These are phyloP conservation scores for Dipteronia dyeriana DNA, from an alignment of 345 rosid genomes.

Conservation along the genomic window DNA sequence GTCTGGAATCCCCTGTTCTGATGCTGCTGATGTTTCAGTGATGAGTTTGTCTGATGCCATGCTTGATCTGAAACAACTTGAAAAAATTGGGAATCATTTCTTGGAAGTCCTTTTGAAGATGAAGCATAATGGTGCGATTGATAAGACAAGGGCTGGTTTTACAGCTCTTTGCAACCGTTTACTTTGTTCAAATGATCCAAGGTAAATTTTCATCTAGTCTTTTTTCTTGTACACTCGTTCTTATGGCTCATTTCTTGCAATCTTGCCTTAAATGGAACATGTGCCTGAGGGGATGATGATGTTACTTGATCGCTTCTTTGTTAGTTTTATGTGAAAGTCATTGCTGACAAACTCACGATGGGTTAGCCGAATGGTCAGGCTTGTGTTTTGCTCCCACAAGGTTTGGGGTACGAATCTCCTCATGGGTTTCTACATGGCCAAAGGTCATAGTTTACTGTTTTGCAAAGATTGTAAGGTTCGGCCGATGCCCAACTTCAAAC, in stretches of 20 bases:
- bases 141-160: slow-evolving; percentile 97
- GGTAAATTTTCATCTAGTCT: slow-evolving; percentile 38
- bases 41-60: slow-evolving; percentile 38
- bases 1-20: slow-evolving; percentile 32
- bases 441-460: no score
- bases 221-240: slow-evolving; percentile 2
- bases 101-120: slow-evolving; percentile 92
- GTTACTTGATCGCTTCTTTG: neutral
- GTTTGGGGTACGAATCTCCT: no score
- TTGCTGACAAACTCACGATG: neutral
- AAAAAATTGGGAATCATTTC: slow-evolving; percentile 87
- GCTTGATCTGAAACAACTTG: slow-evolving; percentile 83
- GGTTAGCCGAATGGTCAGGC: no score
- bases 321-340: neutral
- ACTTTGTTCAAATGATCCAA: slow-evolving; percentile 87
- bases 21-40: slow-evolving; percentile 31
- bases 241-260: slow-evolving; percentile 8
- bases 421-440: no score
- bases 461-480: no score
- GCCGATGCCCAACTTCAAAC: no score
- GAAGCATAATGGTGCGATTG: slow-evolving; percentile 99
- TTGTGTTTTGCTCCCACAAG: no score
- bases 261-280: neutral
- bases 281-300: neutral
- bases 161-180: slow-evolving; percentile 95